Evolutionary conservation across 2,329 filamentous ascomycete species (phyloP).

Genomic region (Periconia sp.): DNA sequence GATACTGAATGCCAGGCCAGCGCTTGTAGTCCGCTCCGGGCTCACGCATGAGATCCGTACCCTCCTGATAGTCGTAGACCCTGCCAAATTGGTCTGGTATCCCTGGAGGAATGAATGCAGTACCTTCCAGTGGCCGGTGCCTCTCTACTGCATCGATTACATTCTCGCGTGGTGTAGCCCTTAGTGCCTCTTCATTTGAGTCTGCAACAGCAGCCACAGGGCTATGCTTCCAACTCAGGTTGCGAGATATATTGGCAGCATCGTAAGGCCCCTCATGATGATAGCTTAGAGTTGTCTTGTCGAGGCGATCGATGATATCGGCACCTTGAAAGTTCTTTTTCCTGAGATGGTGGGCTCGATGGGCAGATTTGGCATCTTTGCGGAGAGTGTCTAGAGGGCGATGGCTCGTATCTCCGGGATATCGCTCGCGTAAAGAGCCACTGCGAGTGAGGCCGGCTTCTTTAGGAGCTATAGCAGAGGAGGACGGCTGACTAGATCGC

Average conservation of each 20-base stretch:
- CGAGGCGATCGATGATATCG: constrained; percentile 82
- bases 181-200: constrained; percentile 77
- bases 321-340: constrained; percentile 70
- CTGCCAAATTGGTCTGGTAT: constrained; percentile 70
- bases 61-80: constrained; percentile 80
- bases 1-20: constrained; percentile 72
- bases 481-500: constrained; percentile 39
- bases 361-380: constrained; percentile 67
- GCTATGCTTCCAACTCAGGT: constrained; percentile 66
- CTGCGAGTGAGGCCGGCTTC: constrained; percentile 44
- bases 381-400: constrained; percentile 71
- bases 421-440: constrained; percentile 64
- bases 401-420: constrained; percentile 68
- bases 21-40: constrained; percentile 81
- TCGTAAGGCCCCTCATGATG: constrained; percentile 94
- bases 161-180: constrained; percentile 80
- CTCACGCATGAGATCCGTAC: constrained; percentile 84
- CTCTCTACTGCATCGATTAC: constrained; percentile 74
- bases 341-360: constrained; percentile 69
- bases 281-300: constrained; percentile 71
- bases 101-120: constrained; percentile 77
- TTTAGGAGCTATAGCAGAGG: constrained; percentile 29
- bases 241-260: constrained; percentile 76
- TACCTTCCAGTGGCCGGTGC: constrained; percentile 82
- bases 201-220: constrained; percentile 78